Percentiles rank a stretch among this genome's conserved stretches.
Evolutionary conservation across 306 rosid species (phyloP).

Genomic region (Cucurbita ficifolia): DNA sequence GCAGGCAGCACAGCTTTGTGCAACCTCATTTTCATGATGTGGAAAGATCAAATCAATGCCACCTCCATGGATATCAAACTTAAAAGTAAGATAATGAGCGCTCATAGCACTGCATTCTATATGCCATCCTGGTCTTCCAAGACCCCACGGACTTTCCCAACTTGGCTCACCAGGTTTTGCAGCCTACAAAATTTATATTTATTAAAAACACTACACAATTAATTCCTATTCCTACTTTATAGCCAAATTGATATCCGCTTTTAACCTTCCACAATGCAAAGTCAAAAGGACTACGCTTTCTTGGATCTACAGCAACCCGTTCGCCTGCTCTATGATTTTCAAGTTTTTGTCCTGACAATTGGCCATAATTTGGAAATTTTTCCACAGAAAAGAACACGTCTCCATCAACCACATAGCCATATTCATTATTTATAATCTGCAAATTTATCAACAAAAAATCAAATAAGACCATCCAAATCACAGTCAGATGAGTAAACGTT

Average conservation of each 20-base stretch:
- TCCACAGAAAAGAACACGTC: constrained; percentile 90
- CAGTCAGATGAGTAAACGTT: background rate
- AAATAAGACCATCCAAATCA: background rate
- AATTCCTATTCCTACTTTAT: background rate
- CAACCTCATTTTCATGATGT: constrained; percentile 94
- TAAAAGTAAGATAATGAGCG: constrained; percentile 59
- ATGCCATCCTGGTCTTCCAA: constrained; percentile 98
- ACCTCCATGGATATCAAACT: constrained; percentile 94
- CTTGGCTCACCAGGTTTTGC: constrained; percentile 91
- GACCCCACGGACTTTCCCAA: constrained; percentile 98
- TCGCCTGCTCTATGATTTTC: constrained; percentile 86
- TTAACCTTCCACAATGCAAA: constrained; percentile 94
- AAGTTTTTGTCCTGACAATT: constrained; percentile 67
- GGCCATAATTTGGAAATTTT: constrained; percentile 61
- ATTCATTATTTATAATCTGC: constrained; percentile 72
- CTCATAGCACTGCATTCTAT: constrained; percentile 99
- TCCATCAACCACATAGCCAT: constrained; percentile 65
- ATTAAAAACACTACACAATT: constrained; percentile 1
- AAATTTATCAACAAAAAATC: constrained; percentile 1
- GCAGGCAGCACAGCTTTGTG: constrained; percentile 88
- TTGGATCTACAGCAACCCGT: constrained; percentile 72
- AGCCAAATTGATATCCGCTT: constrained; percentile 8
- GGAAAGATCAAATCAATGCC: constrained; percentile 96
- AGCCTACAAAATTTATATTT: constrained; percentile 31
- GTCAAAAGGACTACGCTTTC: constrained; percentile 80